phyloP scores from a whole-genome alignment of 2,329 filamentous ascomycete species.

The Talaromyces sp. region DNA sequence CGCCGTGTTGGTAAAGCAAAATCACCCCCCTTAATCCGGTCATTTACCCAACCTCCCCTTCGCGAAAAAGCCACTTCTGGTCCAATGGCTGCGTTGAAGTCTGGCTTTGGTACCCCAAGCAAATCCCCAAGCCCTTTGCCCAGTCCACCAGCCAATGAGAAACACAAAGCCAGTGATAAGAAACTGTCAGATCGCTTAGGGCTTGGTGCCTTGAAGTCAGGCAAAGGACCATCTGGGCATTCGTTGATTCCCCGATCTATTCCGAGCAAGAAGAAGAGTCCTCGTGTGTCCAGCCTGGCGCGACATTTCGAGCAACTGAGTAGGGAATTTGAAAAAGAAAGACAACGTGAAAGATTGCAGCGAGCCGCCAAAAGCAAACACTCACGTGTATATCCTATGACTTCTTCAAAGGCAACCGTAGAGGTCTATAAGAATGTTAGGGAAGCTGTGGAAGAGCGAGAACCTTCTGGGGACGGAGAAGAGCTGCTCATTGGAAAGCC shows the following conservation, averaged over 20 bases:
- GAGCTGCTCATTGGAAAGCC: constrained; percentile 29
- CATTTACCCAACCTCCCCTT: constrained; percentile 49
- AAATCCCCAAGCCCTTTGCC: constrained; percentile 17
- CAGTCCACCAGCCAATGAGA: constrained; percentile 24
- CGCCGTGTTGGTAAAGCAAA: constrained; percentile 33
- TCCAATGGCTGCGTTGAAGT: constrained; percentile 19
- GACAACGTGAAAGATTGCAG: constrained; percentile 77
- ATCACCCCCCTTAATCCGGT: constrained; percentile 46
- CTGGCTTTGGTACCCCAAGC: constrained; percentile 19
- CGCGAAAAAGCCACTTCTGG: constrained; percentile 23
- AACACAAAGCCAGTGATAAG: constrained; percentile 56
- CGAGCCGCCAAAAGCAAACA: constrained; percentile 69
- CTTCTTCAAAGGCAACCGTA: constrained; percentile 91
- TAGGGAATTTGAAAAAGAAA: constrained; percentile 92
- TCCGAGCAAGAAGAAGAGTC: constrained; percentile 62
- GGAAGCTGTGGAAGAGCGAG: constrained; percentile 81
- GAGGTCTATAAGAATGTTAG: constrained; percentile 93
- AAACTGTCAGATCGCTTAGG: constrained; percentile 71
- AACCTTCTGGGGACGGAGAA: constrained; percentile 60
- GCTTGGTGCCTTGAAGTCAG: constrained; percentile 59
- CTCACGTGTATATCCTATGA: constrained; percentile 80
- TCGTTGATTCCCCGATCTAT: constrained; percentile 89
- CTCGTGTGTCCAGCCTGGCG: constrained; percentile 84
- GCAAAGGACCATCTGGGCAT: constrained; percentile 43
- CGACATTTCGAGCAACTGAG: constrained; percentile 96